A percentile compares a stretch with the other conserved stretches of the same genome.
These are phyloP conservation scores for Nicotiana obtusifolia DNA, from an alignment of 257 asterid genomes.

Conservation along the genomic window DNA sequence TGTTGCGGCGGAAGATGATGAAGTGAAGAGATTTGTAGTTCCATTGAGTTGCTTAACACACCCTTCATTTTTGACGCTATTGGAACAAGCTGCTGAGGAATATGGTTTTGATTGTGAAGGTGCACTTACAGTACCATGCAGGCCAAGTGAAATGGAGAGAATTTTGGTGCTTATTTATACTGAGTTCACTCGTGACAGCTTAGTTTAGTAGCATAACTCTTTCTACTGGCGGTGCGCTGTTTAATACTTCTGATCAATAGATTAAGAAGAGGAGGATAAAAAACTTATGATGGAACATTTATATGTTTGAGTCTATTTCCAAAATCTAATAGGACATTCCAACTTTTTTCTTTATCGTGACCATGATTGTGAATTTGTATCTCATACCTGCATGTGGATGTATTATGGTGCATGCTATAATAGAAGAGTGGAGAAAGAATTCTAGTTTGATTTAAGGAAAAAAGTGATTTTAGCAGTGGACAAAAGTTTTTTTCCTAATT, in stretches of 20 bases:
- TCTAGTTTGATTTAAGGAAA: neutral
- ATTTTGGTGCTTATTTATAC: slow-evolving; percentile 10
- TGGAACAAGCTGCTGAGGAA: slow-evolving; percentile 43
- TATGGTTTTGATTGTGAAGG: slow-evolving; percentile 39
- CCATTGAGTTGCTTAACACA: slow-evolving; percentile 29
- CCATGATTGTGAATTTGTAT: neutral
- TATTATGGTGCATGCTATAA: neutral
- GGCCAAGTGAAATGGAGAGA: slow-evolving; percentile 28
- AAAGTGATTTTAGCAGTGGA: neutral
- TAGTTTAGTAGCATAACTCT: neutral
- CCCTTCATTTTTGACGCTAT: slow-evolving; percentile 28
- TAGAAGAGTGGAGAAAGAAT: neutral
- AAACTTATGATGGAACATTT: neutral
- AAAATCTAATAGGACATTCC: neutral
- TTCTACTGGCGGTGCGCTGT: neutral
- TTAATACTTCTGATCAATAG: neutral
- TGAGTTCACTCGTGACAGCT: neutral
- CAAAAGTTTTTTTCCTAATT: neutral
- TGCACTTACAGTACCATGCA: slow-evolving; percentile 37
- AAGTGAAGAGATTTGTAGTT: slow-evolving; percentile 26
- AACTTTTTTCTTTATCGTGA: neutral
- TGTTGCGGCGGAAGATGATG: slow-evolving; percentile 23
- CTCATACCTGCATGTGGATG: neutral
- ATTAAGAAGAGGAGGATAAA: neutral
- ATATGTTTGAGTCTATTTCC: neutral